Conservation (phyloP, 495 filamentous ascomycete species). For the Penicillium taxi region DNA sequence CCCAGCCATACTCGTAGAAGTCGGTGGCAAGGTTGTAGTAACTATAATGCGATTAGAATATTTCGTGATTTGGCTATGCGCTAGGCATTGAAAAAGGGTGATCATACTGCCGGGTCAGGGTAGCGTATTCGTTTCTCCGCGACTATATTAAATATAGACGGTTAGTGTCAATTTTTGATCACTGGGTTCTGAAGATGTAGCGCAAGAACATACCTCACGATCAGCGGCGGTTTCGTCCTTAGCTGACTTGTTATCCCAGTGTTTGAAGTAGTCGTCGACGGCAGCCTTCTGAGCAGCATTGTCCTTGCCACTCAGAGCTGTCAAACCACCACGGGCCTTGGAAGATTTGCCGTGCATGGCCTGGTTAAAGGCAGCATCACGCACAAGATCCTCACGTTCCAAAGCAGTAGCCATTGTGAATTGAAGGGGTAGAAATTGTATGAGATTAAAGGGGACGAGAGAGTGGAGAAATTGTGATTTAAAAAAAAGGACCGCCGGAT, state of each 20-base stretch:
- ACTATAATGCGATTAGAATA: conserved; percentile 34
- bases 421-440: conserved; percentile 10
- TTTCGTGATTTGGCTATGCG: not conserved
- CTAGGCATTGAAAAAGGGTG: not conserved
- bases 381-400: conserved; percentile 75
- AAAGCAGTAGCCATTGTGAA: conserved; percentile 66
- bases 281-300: conserved; percentile 75
- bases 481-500: conserved; percentile 3
- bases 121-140: conserved; percentile 85
- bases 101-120: conserved; percentile 84
- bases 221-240: conserved; percentile 72
- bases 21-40: conserved; percentile 99
- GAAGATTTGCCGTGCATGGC: conserved; percentile 84
- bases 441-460: conserved; percentile 20
- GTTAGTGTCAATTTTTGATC: no score
- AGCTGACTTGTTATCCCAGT: conserved; percentile 89
- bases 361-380: conserved; percentile 91
- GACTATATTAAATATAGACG: conserved; percentile 42
- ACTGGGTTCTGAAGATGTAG: not conserved
- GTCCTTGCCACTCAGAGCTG: conserved; percentile 82
- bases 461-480: conserved; percentile 9
- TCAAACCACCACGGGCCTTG: conserved; percentile 60
- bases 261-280: conserved; percentile 98
- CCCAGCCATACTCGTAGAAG: conserved; percentile 96
- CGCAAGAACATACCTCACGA: conserved; percentile 53